A percentile compares a stretch with the other conserved stretches of the same genome.
Evolutionary conservation across 495 filamentous ascomycete genomes (phyloP).

Genomic region (Patellaria atrata): DNA sequence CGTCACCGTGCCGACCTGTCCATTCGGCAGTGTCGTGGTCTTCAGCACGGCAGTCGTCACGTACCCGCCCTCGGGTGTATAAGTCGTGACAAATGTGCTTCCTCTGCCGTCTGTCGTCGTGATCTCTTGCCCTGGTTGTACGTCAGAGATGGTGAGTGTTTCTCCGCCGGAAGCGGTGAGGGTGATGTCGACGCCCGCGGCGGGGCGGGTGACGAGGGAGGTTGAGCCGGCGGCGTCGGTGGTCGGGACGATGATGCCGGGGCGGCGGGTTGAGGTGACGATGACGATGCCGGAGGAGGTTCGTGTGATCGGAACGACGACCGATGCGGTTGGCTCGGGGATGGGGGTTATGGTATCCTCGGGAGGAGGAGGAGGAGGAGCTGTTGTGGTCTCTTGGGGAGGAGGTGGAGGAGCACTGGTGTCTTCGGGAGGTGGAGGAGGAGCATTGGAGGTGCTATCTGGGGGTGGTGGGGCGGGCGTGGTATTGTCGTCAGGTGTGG

Average conservation of each 20-base stretch:
- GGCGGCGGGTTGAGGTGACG: conserved; percentile 16
- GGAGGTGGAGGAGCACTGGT: conserved; percentile 9
- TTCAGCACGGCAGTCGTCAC: conserved; percentile 21
- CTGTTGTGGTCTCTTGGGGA: conserved; percentile 1
- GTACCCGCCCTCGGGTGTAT: conserved; percentile 23
- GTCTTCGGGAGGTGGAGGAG: conserved; percentile 1
- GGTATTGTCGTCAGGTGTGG: neutral
- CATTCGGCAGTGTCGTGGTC: conserved; percentile 24
- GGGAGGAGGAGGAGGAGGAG: conserved; percentile 3
- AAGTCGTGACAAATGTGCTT: conserved; percentile 25
- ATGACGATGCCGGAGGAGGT: conserved; percentile 10
- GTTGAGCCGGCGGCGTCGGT: conserved; percentile 22
- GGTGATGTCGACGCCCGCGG: conserved; percentile 21
- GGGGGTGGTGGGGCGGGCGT: neutral
- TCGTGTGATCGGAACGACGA: conserved; percentile 14
- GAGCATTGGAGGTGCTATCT: conserved; percentile 1
- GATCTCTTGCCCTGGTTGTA: conserved; percentile 18
- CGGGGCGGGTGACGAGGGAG: conserved; percentile 20
- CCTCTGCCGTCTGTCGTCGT: conserved; percentile 25
- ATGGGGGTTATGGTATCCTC: conserved; percentile 5
- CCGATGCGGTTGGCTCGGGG: conserved; percentile 9
- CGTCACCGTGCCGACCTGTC: conserved; percentile 24
- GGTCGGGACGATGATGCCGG: conserved; percentile 21
- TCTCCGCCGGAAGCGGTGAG: conserved; percentile 18
- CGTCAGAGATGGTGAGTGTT: conserved; percentile 14